Conservation (phyloP, 306 rosid species). For the Acacia crassicarpa region DNA sequence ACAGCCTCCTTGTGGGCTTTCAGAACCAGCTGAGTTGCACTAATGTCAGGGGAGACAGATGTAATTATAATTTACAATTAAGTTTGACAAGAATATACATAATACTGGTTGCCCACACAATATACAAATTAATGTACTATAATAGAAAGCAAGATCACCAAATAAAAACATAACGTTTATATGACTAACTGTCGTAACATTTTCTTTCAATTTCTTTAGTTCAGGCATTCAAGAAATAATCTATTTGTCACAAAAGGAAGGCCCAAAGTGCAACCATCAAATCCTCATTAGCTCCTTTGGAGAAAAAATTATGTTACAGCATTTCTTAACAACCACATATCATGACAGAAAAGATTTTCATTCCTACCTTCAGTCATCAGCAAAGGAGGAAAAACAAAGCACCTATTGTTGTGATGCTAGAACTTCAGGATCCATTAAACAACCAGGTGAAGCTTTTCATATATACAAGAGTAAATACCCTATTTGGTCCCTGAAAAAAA, state of each 20-base stretch:
- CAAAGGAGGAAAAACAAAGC: background rate
- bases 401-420: background rate
- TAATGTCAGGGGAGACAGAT: slow-evolving; percentile 37
- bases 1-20: slow-evolving; percentile 99
- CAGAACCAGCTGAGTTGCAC: slow-evolving; percentile 94
- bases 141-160: slow-evolving; percentile 6
- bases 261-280: background rate
- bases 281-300: background rate
- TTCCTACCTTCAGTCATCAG: background rate
- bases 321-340: background rate
- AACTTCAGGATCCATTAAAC: background rate
- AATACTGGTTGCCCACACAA: slow-evolving; percentile 3
- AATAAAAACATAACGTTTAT: slow-evolving; percentile 12
- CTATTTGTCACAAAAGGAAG: background rate
- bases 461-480: no score
- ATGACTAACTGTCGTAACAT: background rate
- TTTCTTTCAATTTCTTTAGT: background rate
- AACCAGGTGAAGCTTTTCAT: background rate
- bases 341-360: background rate
- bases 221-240: background rate
- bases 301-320: background rate
- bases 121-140: slow-evolving; percentile 8
- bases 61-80: background rate
- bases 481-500: no score
- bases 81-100: slow-evolving; percentile 15